Evolutionary conservation across 2,329 filamentous ascomycete genomes (phyloP).

Genomic region (Colletotrichum lentis): DNA sequence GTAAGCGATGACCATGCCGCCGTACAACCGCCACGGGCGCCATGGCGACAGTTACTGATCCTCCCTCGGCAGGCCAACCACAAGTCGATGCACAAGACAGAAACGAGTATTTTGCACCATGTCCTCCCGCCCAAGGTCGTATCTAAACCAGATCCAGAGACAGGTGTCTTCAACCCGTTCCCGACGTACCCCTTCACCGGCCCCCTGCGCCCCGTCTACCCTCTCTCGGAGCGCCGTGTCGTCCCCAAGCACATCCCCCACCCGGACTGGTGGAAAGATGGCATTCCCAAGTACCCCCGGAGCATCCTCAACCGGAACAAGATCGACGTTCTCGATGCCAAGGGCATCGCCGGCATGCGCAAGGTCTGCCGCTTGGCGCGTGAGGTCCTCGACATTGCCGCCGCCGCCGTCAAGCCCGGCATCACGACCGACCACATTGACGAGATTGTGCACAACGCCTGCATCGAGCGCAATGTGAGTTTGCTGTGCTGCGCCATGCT

Average conservation of each 20-base stretch:
- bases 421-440: conserved; percentile 97
- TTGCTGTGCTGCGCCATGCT: too few species aligned
- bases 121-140: conserved; percentile 80
- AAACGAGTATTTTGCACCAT: conserved; percentile 76
- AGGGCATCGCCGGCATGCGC: conserved; percentile 87
- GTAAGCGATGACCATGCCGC: conserved; percentile 60
- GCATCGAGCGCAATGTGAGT: conserved; percentile 87
- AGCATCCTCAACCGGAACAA: conserved; percentile 76
- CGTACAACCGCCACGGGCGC: background rate
- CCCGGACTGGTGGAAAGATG: conserved; percentile 89
- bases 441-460: conserved; percentile 93
- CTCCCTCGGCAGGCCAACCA: conserved; percentile 70
- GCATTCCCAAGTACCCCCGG: conserved; percentile 71
- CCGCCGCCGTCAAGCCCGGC: conserved; percentile 83
- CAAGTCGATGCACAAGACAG: conserved; percentile 84
- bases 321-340: conserved; percentile 81
- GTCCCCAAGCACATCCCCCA: conserved; percentile 82
- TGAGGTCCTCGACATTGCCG: conserved; percentile 93
- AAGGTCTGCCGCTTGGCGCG: conserved; percentile 87
- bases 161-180: conserved; percentile 90
- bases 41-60: conserved; percentile 33
- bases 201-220: conserved; percentile 83
- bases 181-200: conserved; percentile 87
- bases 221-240: conserved; percentile 74
- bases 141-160: conserved; percentile 91